These are phyloP conservation scores for Neurospora terricola DNA, from an alignment of 495 filamentous ascomycete species.

Conservation along the genomic window DNA sequence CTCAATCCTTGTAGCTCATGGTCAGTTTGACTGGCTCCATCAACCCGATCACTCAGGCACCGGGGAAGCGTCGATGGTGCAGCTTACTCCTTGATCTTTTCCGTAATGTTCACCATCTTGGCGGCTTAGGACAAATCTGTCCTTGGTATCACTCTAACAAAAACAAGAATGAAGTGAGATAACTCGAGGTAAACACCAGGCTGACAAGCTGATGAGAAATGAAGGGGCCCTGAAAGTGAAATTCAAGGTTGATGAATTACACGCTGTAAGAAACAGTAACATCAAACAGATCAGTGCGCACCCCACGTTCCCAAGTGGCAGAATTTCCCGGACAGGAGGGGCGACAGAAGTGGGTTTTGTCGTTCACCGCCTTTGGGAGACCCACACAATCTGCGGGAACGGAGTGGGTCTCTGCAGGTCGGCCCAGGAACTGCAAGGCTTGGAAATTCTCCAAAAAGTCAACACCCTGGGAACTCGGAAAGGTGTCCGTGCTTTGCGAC, in stretches of 20 bases:
- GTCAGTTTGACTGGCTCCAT: conserved; percentile 10
- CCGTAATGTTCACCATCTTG: conserved; percentile 99
- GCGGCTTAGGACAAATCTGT: conserved; percentile 20
- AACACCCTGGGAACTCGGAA: background rate
- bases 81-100: conserved; percentile 96
- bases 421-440: background rate
- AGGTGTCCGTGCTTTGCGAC: background rate
- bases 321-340: conserved; percentile 21
- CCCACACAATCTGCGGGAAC: background rate
- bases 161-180: conserved; percentile 4
- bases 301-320: conserved; percentile 24
- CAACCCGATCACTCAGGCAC: background rate
- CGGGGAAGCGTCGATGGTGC: background rate
- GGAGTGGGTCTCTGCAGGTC: background rate
- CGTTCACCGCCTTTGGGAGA: conserved; percentile 8
- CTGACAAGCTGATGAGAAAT: background rate
- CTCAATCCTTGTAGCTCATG: conserved; percentile 64
- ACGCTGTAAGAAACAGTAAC: background rate
- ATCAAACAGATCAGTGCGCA: conserved; percentile 3
- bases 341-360: conserved; percentile 4
- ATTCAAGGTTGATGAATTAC: conserved; percentile 1
- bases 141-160: conserved; percentile 2
- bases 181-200: background rate
- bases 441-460: background rate
- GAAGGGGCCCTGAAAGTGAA: background rate